These are phyloP conservation scores for Solanum gandarillasii DNA, from an alignment of 257 asterid genomes.

Conservation along the genomic window DNA sequence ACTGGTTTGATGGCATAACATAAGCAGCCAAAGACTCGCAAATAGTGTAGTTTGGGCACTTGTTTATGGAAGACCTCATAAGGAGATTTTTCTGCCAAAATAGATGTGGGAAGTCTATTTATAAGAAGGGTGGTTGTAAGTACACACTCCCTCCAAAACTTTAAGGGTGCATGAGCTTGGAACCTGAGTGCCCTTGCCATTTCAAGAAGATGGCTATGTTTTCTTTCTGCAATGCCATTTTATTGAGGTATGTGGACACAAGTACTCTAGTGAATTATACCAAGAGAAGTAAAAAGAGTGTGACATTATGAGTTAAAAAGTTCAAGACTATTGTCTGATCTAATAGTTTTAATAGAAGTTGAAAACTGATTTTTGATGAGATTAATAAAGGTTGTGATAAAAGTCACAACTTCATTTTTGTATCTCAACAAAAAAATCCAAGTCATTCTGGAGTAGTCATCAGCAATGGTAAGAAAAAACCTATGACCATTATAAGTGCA, in stretches of 20 bases:
- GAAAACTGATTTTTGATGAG: not conserved
- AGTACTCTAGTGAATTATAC: not conserved
- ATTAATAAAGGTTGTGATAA: too few species aligned
- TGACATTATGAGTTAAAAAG: too few species aligned
- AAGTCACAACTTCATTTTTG: not conserved
- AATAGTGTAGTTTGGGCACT: not conserved
- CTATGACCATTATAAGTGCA: not conserved
- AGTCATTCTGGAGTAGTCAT: too few species aligned
- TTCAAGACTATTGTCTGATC: not conserved
- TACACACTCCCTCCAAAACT: too few species aligned
- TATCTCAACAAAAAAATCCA: not conserved
- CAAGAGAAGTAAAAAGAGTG: not conserved
- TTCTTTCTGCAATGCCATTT: not conserved
- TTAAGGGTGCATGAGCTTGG: not conserved
- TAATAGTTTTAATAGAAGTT: too few species aligned
- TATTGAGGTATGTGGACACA: not conserved
- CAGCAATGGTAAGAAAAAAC: not conserved
- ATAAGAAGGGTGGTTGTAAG: too few species aligned
- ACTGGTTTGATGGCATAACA: not conserved
- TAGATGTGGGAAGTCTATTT: not conserved
- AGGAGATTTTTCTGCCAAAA: not conserved
- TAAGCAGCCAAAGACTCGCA: not conserved
- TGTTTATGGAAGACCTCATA: not conserved
- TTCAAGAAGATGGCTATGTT: not conserved
- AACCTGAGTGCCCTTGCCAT: not conserved